Percentiles rank a stretch among this genome's conserved stretches.
Evolutionary conservation across 129 eudicot species (phyloP).

Genomic region (Tagetes patula): DNA sequence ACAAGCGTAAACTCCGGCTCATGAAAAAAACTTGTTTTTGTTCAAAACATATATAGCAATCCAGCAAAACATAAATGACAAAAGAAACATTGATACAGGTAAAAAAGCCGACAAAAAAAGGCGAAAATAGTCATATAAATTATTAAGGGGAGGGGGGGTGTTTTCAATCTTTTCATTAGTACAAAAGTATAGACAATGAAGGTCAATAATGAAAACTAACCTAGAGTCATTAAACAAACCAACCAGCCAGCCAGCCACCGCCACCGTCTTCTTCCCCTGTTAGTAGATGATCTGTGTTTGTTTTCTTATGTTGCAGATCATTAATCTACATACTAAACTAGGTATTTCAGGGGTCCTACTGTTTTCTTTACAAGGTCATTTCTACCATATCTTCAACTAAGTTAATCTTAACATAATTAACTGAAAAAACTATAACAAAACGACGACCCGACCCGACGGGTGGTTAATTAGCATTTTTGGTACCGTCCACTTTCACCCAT

Average conservation of each 20-base stretch:
- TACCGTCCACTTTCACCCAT: constrained; percentile 52
- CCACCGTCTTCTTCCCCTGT: constrained; percentile 40
- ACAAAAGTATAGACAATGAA: constrained; percentile 43
- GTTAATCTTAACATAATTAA: constrained; percentile 22
- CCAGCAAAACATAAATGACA: no score
- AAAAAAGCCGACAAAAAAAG: background rate
- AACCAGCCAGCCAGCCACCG: background rate
- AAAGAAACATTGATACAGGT: no score
- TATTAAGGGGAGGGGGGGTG: constrained; percentile 39
- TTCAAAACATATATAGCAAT: no score
- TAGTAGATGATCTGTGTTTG: constrained; percentile 52
- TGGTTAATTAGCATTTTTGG: constrained; percentile 19
- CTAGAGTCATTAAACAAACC: constrained; percentile 27
- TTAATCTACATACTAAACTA: constrained; percentile 42
- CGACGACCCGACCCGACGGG: constrained; percentile 10
- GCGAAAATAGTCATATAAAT: constrained; percentile 12
- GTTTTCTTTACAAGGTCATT: constrained; percentile 51
- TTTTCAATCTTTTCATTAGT: constrained; percentile 37
- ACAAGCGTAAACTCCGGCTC: no score
- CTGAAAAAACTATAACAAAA: constrained; percentile 15
- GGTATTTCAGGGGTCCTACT: constrained; percentile 36
- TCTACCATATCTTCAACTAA: constrained; percentile 37
- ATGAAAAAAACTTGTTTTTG: no score
- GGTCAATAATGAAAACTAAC: constrained; percentile 23
- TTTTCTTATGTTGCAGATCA: constrained; percentile 58